phyloP scores from a whole-genome alignment of 768 basidiomycete genomes.

The Pleurotus djamor region DNA sequence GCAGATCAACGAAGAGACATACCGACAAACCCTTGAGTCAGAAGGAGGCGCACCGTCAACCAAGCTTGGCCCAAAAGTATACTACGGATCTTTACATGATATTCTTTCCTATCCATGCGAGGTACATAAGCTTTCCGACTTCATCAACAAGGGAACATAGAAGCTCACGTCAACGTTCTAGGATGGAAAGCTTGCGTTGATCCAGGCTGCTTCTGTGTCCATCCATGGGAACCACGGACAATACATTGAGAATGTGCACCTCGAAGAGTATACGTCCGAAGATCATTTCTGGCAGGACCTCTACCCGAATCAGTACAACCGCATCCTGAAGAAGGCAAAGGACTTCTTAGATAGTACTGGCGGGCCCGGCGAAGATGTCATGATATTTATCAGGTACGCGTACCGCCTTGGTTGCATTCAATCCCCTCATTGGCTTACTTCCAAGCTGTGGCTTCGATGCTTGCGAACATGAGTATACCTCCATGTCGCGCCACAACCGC shows the following conservation, averaged over 20 bases:
- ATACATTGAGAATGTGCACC: slow-evolving; percentile 83
- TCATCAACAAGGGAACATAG: not conserved
- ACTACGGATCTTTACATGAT: slow-evolving; percentile 94
- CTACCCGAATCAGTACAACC: slow-evolving; percentile 64
- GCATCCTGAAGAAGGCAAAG: slow-evolving; percentile 63
- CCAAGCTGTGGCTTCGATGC: slow-evolving; percentile 92
- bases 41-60: slow-evolving; percentile 33
- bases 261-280: slow-evolving; percentile 69
- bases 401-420: not conserved
- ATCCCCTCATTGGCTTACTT: not conserved
- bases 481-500: slow-evolving; percentile 90
- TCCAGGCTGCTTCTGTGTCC: slow-evolving; percentile 86
- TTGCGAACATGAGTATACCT: slow-evolving; percentile 84
- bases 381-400: slow-evolving; percentile 83
- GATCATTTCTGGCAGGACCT: slow-evolving; percentile 74
- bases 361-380: slow-evolving; percentile 60
- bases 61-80: slow-evolving; percentile 58
- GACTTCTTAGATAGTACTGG: slow-evolving; percentile 71
- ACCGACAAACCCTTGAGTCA: slow-evolving; percentile 62
- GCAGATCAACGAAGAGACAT: slow-evolving; percentile 89
- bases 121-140: slow-evolving; percentile 30
- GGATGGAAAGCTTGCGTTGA: slow-evolving; percentile 77
- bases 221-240: slow-evolving; percentile 84
- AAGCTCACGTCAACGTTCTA: slow-evolving; percentile 22
- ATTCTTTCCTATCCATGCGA: slow-evolving; percentile 92